These are phyloP conservation scores for Emmonsiellopsis sp. DNA, from an alignment of 2,329 filamentous ascomycete genomes.

Conservation along the genomic window DNA sequence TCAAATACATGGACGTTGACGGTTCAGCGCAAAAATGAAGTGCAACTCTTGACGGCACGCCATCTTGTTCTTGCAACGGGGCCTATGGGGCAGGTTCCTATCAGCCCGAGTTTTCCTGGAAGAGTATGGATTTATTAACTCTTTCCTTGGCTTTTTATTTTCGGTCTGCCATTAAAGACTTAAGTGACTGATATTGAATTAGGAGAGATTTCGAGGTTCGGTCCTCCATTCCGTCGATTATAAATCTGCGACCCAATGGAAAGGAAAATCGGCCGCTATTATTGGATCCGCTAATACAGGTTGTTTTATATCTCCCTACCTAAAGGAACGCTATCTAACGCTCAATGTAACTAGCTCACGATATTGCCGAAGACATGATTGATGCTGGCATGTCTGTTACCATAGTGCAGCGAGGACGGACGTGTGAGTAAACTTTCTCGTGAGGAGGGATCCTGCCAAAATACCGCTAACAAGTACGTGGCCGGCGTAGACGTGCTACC, in stretches of 20 bases:
- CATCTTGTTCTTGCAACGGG: slow-evolving; percentile 27
- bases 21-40: slow-evolving; percentile 17
- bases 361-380: slow-evolving; percentile 40
- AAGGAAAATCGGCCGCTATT: slow-evolving; percentile 36
- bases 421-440: slow-evolving; percentile 18
- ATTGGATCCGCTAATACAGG: slow-evolving; percentile 41
- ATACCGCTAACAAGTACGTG: no score
- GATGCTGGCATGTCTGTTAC: slow-evolving; percentile 34
- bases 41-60: slow-evolving; percentile 10
- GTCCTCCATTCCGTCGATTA: slow-evolving; percentile 27
- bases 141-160: neutral
- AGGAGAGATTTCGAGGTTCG: slow-evolving; percentile 29
- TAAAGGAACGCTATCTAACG: neutral
- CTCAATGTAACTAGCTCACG: slow-evolving; percentile 23
- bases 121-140: slow-evolving; percentile 2
- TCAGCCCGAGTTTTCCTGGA: slow-evolving; percentile 15
- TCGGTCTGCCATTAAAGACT: neutral
- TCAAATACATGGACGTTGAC: slow-evolving; percentile 29
- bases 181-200: neutral
- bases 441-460: no score
- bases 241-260: slow-evolving; percentile 21
- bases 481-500: slow-evolving; percentile 11
- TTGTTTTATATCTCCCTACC: neutral
- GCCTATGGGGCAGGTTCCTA: slow-evolving; percentile 20
- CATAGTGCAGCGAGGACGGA: slow-evolving; percentile 37